Percentiles rank a stretch among this genome's conserved stretches.
Conservation (phyloP, 805 yeast species). For the Saccharomycopsis schoenii region DNA sequence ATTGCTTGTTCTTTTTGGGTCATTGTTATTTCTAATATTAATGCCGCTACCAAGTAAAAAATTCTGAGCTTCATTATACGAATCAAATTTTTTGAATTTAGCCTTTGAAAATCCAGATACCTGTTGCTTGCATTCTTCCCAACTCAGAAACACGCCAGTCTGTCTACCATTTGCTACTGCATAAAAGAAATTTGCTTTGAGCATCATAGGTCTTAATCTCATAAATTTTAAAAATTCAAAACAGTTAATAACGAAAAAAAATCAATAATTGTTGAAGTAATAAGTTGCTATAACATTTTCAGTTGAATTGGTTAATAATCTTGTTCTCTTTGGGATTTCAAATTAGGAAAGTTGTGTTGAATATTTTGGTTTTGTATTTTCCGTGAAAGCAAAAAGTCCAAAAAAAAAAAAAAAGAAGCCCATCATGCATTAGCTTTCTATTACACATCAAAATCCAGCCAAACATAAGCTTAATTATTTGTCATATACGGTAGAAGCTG, state of each 20-base stretch:
- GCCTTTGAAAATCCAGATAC: constrained; percentile 52
- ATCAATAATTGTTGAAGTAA: background rate
- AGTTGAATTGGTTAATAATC: too few relatives aligned
- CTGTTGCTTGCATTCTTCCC: constrained; percentile 48
- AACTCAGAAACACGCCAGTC: constrained; percentile 47
- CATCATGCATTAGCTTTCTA: background rate
- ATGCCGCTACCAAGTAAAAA: constrained; percentile 24
- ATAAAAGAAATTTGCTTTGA: constrained; percentile 1
- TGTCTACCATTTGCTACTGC: constrained; percentile 32
- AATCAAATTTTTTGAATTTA: constrained; percentile 43
- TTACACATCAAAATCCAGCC: too few relatives aligned
- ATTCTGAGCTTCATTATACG: constrained; percentile 37
- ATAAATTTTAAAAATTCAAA: background rate
- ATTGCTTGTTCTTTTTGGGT: background rate
- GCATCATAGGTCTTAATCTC: background rate
- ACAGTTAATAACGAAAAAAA: background rate
- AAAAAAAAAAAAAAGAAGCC: background rate
- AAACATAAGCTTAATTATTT: too few relatives aligned
- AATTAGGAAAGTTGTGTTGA: too few relatives aligned
- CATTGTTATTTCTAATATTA: background rate
- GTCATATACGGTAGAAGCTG: too few relatives aligned
- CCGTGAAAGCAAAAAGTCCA: background rate
- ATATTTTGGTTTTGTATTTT: too few relatives aligned
- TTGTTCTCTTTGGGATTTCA: too few relatives aligned
- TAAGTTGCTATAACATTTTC: too few relatives aligned